Base-by-base conservation (phyloP, 1,139 yeast genomes). In the Protomyces inundatus region DNA sequence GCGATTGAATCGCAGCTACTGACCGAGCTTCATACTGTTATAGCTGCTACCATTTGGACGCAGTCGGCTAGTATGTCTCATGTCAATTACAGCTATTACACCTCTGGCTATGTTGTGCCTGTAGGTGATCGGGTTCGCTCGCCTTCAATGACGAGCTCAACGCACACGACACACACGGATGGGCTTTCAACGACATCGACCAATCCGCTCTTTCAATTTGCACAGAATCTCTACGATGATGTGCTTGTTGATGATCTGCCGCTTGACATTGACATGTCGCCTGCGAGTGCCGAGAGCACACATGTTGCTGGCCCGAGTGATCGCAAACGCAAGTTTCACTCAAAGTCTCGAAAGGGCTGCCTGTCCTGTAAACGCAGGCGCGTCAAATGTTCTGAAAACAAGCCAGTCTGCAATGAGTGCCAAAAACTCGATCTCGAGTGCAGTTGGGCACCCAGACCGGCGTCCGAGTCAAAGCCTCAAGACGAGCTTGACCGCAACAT, bases 371-470 rank as follows among this genome's bases (percentile, higher is more conserved):
- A 80, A 68, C 71, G 76, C 55, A 75, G 80, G 67, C 78, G 80
- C 68, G 78, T 80, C 50, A 76, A 82, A 65, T 80, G 83, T 70
- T 81, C 80, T 67, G 83, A 80, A 69, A 74, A 73, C 34, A 69
- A 77, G 23, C 83, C 83, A 3, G 56, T 58, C 12, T 40, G 62
- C 23, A 37, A 16, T 1, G 48, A 58, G 42, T 58, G 62, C 32
- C 52, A 52, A 39, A 58, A 58, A 37, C 56, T 58, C 6, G 62
- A 56, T 9, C 45, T 58, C 32, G 62, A 51, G 14, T 58, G 62
- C 16, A 39, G 10, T 16, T 58, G 54, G 53, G 50, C 54, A 23
- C 62, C 56, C 42, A 51, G 16, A 5, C 52, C 56, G 7, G 51
- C 51, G 34, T 45, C 60, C 14, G 45, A 52, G 42, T 39, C 60